phyloP scores from a whole-genome alignment of 768 basidiomycete genomes.

The Pholiota conissans region DNA sequence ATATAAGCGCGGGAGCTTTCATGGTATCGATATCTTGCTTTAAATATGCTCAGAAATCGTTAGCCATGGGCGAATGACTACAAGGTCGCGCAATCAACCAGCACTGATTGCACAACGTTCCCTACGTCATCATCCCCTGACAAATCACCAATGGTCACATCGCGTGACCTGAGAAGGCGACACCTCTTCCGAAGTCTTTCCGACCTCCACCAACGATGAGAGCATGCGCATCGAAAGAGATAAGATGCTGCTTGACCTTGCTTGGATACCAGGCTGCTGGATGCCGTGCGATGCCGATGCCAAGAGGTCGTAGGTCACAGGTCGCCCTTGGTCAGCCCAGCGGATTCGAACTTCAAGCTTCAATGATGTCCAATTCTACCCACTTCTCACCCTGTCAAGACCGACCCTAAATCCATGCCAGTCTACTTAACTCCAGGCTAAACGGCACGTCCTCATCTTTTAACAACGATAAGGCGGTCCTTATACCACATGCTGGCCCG shows the following conservation, averaged over 20 bases:
- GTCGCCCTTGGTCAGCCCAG: too few species aligned
- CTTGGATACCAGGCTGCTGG: too few species aligned
- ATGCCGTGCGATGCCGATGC: too few species aligned
- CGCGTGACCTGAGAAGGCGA: too few species aligned
- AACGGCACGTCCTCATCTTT: constrained; percentile 46
- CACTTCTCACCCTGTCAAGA: background rate
- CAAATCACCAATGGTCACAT: background rate
- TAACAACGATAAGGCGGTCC: constrained; percentile 62
- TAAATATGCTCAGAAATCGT: background rate
- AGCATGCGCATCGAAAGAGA: too few species aligned
- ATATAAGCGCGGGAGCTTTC: constrained; percentile 5
- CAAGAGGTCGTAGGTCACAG: too few species aligned
- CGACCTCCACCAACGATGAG: too few species aligned
- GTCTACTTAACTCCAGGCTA: constrained; percentile 11
- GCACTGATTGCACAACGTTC: background rate
- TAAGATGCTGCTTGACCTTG: too few species aligned
- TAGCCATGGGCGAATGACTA: background rate
- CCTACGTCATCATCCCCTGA: background rate
- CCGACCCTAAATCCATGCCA: constrained; percentile 47
- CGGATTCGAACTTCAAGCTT: too few species aligned
- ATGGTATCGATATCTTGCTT: background rate
- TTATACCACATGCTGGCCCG: constrained; percentile 59
- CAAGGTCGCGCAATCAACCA: background rate
- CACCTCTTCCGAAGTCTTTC: too few species aligned
- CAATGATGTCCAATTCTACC: too few species aligned